These are phyloP conservation scores for Suillus decipiens DNA, from an alignment of 768 basidiomycete genomes.

Conservation along the genomic window DNA sequence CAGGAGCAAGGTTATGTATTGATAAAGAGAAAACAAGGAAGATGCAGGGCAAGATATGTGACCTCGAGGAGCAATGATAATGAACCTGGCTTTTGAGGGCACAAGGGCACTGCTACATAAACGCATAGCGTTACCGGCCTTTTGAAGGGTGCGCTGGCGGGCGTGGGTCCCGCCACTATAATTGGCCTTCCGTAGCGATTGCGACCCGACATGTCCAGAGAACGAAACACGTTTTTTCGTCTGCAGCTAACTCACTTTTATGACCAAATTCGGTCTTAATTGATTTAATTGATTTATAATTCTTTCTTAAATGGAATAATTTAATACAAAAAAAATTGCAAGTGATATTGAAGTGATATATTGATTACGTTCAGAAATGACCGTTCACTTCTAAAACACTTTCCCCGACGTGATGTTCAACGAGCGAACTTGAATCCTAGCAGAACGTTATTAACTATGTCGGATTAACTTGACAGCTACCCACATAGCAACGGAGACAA, in stretches of 20 bases:
- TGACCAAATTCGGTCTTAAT: slow-evolving; percentile 21
- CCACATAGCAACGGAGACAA: slow-evolving; percentile 24
- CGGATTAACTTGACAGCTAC: slow-evolving; percentile 3
- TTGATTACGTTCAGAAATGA: slow-evolving; percentile 14
- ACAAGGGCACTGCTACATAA: slow-evolving; percentile 26
- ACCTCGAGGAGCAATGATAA: slow-evolving; percentile 26
- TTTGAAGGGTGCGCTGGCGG: slow-evolving; percentile 43
- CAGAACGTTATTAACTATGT: slow-evolving; percentile 2
- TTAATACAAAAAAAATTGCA: neutral
- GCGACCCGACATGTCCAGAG: slow-evolving; percentile 62
- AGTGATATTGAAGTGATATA: slow-evolving; percentile 15
- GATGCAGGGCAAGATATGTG: slow-evolving; percentile 20
- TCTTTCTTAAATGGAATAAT: slow-evolving; percentile 15
- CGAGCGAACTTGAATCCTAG: neutral
- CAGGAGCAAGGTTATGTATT: slow-evolving; percentile 23
- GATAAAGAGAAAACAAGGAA: slow-evolving; percentile 16
- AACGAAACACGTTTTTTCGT: slow-evolving; percentile 80
- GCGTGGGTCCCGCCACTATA: slow-evolving; percentile 47
- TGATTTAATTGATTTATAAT: slow-evolving; percentile 24
- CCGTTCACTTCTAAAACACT: neutral
- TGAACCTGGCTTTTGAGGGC: slow-evolving; percentile 28
- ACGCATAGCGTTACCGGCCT: slow-evolving; percentile 33
- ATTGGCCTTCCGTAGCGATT: slow-evolving; percentile 49
- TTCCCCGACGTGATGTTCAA: slow-evolving; percentile 3
- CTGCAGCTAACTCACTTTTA: slow-evolving; percentile 45